Base-by-base conservation (phyloP, 345 rosid species). In the Boechera divaricarpa region DNA sequence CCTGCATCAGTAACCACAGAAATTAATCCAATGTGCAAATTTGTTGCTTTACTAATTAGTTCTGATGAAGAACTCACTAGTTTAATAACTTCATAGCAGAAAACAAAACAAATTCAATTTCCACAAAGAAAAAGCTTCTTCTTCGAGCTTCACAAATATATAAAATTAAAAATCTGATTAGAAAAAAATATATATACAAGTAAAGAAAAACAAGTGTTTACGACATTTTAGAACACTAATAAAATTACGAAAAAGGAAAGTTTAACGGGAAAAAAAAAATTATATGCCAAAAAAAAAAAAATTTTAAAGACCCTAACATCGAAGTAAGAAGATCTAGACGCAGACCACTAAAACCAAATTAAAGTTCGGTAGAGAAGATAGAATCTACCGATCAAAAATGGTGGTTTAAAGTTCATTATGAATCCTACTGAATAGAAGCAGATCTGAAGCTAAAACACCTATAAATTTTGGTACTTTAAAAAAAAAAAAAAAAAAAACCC, bases 391-490 rank as follows among this genome's bases (percentile, higher is more conserved):
- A 62, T 5, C 4, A 60, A 72, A 44, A 33, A 48, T 10, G 18
- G 7, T 12, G 16, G 16, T 3, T 16, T 15, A 26, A 15, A 3
- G 5, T 36, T 10, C 1, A 52, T 38, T 31, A 10, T 3, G 42
- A 36, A 65, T 56, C 65, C 0, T 13, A 66, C 10, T 35, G 13
- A 15, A 48, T 6, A 64, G 52, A 72, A 72, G 74, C 58, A 72
- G 77, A 78, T 78, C 81, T 78, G 73, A 35, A 78, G 81, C 69
- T 72, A 31, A 53, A 64, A 47, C 39, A 49, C 39, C 55, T 38
- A 6, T 21, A 18, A 33, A 11, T 2, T 3, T 61, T n/a, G 31
- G 35, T 52, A 62, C 2, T 52, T 36, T 5, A 12, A 45, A 10
- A 36, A 28, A 52, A 21, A 48, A 52, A 10, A n/a, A n/a, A n/a